phyloP scores from a whole-genome alignment of 2,329 filamentous ascomycete species.

The Tolypocladium tundrense region DNA sequence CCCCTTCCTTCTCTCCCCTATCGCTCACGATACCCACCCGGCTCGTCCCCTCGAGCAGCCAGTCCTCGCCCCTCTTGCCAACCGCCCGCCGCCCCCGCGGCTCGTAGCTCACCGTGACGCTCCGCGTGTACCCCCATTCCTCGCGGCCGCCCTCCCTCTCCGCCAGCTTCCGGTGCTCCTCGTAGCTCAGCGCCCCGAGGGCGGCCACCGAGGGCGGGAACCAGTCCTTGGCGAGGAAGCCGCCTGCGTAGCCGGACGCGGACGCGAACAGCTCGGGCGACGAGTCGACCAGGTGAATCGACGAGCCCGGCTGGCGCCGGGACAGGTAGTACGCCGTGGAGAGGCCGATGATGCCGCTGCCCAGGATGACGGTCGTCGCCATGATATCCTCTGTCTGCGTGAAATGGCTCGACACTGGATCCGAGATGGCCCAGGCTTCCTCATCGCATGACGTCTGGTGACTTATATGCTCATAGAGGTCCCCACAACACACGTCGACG shows the following conservation, averaged over 20 bases:
- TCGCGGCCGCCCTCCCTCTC: conserved; percentile 43
- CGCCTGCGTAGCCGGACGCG: conserved; percentile 64
- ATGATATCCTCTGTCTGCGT: conserved; percentile 11
- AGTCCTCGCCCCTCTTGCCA: conserved; percentile 45
- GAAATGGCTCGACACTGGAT: neutral
- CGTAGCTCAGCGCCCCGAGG: conserved; percentile 58
- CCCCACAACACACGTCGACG: neutral
- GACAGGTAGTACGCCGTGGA: conserved; percentile 66
- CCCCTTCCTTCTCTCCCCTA: conserved; percentile 18
- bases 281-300: conserved; percentile 37
- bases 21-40: conserved; percentile 39
- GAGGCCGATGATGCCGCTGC: conserved; percentile 59
- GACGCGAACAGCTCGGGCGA: conserved; percentile 54
- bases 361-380: conserved; percentile 54
- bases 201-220: conserved; percentile 46
- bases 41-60: conserved; percentile 55
- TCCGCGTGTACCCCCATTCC: conserved; percentile 40
- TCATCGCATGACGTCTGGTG: neutral
- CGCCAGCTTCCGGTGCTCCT: conserved; percentile 56
- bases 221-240: conserved; percentile 68
- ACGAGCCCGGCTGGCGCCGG: conserved; percentile 27
- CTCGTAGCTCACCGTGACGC: conserved; percentile 46
- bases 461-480: neutral
- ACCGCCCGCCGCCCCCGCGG: conserved; percentile 24
- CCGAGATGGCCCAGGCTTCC: neutral